Evolutionary conservation across 2,329 filamentous ascomycete genomes (phyloP), one percentile per base, ranked within the genome.

Genomic region (Aspergillus unguis): DNA sequence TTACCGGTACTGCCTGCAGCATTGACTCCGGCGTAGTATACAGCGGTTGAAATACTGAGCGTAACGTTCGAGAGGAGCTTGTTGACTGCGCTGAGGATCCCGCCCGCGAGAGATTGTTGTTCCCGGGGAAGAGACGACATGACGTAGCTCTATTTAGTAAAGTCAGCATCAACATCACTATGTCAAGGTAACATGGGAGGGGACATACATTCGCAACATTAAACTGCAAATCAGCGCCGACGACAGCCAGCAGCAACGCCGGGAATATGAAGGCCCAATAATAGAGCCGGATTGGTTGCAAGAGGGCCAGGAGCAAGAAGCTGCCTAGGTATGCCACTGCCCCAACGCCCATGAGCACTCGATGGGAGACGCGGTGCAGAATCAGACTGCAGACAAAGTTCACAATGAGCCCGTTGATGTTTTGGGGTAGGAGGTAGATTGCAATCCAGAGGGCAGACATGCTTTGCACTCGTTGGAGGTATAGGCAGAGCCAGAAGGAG

Each of bases 261-360:
- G 85, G 83, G 63, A 88, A 88, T 5, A 80, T 76, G 54, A 85
- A 83, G 0, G 79, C 79, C 85, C 85, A 88, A 65, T 88, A 88
- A 17, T 73, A 77, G 50, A 77, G 78, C 7, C 79, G 74, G 6
- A 52, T 50, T 1, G 76, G 64, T 2, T 77, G 64, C 61, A 85
- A 82, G 44, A 86, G 76, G 0, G 81, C 79, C 33, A 84, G 73
- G 5, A 88, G 73, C 0, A 83, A 67, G 58, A 79, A 80, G 5
- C 66, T 54, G 5, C 62, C 62, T 2, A 67, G 63, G 44, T 79
- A 80, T 0, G 73, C 68, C 1, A 69, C 51, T 0, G 79, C 74
- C 5, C 76, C 80, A 31, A 80, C 71, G 9, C 71, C 73, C 75
- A 87, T 84, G 17, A 89, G 72, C 0, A 83, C 58, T 52, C 80